Percentiles rank a stretch among this genome's conserved stretches.
Evolutionary conservation across 345 rosid species (phyloP).

Genomic region (Citrus hindsii): DNA sequence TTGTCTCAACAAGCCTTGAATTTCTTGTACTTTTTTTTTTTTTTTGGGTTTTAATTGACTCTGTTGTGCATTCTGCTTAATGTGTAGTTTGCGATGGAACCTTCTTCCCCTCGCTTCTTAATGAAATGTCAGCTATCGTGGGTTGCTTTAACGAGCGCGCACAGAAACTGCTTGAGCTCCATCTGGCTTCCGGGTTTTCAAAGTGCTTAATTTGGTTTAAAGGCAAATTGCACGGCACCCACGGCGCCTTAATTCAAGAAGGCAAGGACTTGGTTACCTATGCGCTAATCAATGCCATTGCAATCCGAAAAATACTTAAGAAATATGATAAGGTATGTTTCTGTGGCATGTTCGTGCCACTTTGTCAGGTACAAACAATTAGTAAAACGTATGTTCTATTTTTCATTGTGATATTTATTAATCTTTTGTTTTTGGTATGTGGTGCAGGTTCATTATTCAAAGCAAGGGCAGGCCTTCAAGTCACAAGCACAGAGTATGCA

Average conservation of each 20-base stretch:
- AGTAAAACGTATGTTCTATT: neutral
- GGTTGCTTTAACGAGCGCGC: slow-evolving; percentile 84
- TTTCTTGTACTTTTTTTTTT: neutral
- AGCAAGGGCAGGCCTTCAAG: slow-evolving; percentile 92
- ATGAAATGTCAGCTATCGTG: slow-evolving; percentile 77
- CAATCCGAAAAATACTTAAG: slow-evolving; percentile 85
- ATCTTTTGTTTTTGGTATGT: neutral
- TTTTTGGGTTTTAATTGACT: too few relatives aligned
- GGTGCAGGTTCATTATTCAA: slow-evolving; percentile 76
- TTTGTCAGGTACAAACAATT: neutral
- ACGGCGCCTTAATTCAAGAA: slow-evolving; percentile 62
- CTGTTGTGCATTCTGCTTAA: neutral
- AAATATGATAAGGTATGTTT: slow-evolving; percentile 81
- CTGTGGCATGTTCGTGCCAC: neutral
- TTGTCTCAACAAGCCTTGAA: neutral
- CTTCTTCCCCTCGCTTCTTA: slow-evolving; percentile 84
- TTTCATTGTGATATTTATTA: neutral
- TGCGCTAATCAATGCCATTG: slow-evolving; percentile 81
- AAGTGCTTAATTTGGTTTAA: slow-evolving; percentile 73
- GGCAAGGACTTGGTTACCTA: slow-evolving; percentile 83
- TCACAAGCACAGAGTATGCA: slow-evolving; percentile 81
- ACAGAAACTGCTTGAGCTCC: slow-evolving; percentile 77
- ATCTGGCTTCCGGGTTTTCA: slow-evolving; percentile 73
- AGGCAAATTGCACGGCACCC: slow-evolving; percentile 47
- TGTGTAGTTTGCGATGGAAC: slow-evolving; percentile 81